A percentile compares a stretch with the other conserved stretches of the same genome.
Conservation (phyloP, 805 yeast genomes). For the Zygotorulaspora chibaensis region DNA sequence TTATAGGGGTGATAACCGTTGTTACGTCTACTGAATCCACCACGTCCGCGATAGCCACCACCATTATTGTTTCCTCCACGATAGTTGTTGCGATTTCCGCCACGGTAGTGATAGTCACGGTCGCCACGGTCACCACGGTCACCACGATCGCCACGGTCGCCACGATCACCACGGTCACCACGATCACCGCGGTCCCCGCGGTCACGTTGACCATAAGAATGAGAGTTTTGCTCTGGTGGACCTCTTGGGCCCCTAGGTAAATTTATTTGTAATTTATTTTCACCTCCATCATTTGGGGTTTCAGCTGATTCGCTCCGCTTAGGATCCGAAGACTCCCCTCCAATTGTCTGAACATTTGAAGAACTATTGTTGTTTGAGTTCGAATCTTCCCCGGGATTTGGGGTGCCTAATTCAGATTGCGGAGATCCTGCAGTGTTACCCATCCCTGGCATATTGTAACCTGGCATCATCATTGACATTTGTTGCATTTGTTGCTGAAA, state of each 20-base stretch:
- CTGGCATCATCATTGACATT: slow-evolving; percentile 34
- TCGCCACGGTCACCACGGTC: slow-evolving; percentile 19
- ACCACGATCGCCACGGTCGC: slow-evolving; percentile 19
- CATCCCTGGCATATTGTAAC: slow-evolving; percentile 22
- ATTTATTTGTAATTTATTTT: slow-evolving; percentile 34
- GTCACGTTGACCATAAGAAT: slow-evolving; percentile 20
- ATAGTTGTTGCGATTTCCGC: slow-evolving; percentile 15
- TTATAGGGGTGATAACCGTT: slow-evolving; percentile 35
- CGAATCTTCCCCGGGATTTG: slow-evolving; percentile 18
- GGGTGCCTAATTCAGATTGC: slow-evolving; percentile 22
- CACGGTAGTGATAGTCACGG: slow-evolving; percentile 20
- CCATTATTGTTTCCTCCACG: slow-evolving; percentile 15
- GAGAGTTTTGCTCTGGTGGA: slow-evolving; percentile 19
- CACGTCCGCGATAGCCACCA: slow-evolving; percentile 26
- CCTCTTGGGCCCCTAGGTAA: slow-evolving; percentile 53
- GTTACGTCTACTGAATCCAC: slow-evolving; percentile 24
- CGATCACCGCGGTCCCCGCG: slow-evolving; percentile 32
- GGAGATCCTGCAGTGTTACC: slow-evolving; percentile 14
- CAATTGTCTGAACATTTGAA: slow-evolving; percentile 31
- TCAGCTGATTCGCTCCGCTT: slow-evolving; percentile 10
- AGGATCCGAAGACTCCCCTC: slow-evolving; percentile 20
- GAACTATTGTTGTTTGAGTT: slow-evolving; percentile 19
- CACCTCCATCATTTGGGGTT: slow-evolving; percentile 23
- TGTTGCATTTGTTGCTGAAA: slow-evolving; percentile 37
- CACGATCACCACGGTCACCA: slow-evolving; percentile 15